Percentiles rank a stretch among this genome's conserved stretches.
Evolutionary conservation across 441 rosid species (phyloP).

Genomic region (Pelargonium fulgidum): DNA sequence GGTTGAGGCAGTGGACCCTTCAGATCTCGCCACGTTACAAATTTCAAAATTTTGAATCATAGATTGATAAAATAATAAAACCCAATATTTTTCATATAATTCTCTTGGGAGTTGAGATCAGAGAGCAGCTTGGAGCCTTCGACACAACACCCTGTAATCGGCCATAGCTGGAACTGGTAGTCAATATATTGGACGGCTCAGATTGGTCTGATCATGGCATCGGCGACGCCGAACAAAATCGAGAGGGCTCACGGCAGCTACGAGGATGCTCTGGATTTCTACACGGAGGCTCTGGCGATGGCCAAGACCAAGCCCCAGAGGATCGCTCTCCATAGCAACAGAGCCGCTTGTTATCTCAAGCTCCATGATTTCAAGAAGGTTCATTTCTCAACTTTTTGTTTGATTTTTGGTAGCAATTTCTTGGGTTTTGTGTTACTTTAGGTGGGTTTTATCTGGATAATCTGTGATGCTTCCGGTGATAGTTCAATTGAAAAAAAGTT

Average conservation of each 20-base stretch:
- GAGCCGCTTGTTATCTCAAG: slow-evolving; percentile 86
- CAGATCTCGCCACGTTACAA: no score
- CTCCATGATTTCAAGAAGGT: slow-evolving; percentile 75
- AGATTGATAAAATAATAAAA: no score
- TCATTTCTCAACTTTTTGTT: not conserved
- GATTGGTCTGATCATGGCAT: slow-evolving; percentile 33
- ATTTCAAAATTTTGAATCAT: no score
- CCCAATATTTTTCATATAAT: no score
- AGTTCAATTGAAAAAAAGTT: not conserved
- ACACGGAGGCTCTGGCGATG: slow-evolving; percentile 66
- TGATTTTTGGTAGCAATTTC: not conserved
- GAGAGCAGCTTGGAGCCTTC: not conserved
- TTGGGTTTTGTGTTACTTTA: not conserved
- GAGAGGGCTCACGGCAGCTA: slow-evolving; percentile 76
- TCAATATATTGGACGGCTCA: not conserved
- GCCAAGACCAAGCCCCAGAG: slow-evolving; percentile 66
- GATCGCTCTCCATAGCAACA: slow-evolving; percentile 85
- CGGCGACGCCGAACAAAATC: slow-evolving; percentile 49
- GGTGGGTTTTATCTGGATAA: not conserved
- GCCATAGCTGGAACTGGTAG: not conserved
- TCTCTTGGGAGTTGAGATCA: no score
- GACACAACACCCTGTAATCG: not conserved
- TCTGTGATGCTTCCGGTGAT: not conserved
- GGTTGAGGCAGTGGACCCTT: no score
- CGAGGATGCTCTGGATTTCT: slow-evolving; percentile 58